Percentiles rank a stretch among this genome's conserved stretches.
Conservation (phyloP, 2,329 filamentous ascomycete genomes). For the Septoria petroselini region DNA sequence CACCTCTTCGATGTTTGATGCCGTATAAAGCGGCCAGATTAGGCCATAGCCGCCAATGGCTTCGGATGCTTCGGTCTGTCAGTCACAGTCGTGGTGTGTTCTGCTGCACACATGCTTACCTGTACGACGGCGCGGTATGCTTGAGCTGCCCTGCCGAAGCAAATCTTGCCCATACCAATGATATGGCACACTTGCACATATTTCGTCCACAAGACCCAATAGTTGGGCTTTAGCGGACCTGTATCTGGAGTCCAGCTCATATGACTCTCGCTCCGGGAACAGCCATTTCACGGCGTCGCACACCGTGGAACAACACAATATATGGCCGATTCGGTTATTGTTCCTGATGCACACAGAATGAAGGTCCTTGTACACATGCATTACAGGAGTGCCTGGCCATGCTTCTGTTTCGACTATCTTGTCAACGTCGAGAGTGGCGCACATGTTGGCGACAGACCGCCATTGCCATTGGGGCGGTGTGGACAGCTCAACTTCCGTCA, state of each 20-base stretch:
- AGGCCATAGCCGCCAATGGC: slow-evolving; percentile 11
- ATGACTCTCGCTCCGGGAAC: background rate
- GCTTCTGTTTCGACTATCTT: slow-evolving; percentile 10
- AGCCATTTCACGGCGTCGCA: slow-evolving; percentile 17
- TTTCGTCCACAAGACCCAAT: slow-evolving; percentile 8
- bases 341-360: slow-evolving; percentile 10
- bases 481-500: slow-evolving; percentile 2
- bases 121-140: background rate
- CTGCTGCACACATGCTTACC: no score
- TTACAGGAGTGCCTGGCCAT: slow-evolving; percentile 7
- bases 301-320: slow-evolving; percentile 10
- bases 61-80: background rate
- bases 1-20: slow-evolving; percentile 10
- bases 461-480: slow-evolving; percentile 11
- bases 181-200: slow-evolving; percentile 17
- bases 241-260: slow-evolving; percentile 5
- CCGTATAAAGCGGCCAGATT: slow-evolving; percentile 13
- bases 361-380: slow-evolving; percentile 16
- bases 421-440: background rate
- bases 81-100: no score
- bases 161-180: slow-evolving; percentile 9
- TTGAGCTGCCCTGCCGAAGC: background rate
- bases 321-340: slow-evolving; percentile 14
- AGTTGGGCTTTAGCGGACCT: slow-evolving; percentile 2
- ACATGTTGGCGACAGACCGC: slow-evolving; percentile 8